Percentiles rank a stretch among this genome's conserved stretches.
phyloP scores from a whole-genome alignment of 306 rosid genomes.

The Rosa rugosa region DNA sequence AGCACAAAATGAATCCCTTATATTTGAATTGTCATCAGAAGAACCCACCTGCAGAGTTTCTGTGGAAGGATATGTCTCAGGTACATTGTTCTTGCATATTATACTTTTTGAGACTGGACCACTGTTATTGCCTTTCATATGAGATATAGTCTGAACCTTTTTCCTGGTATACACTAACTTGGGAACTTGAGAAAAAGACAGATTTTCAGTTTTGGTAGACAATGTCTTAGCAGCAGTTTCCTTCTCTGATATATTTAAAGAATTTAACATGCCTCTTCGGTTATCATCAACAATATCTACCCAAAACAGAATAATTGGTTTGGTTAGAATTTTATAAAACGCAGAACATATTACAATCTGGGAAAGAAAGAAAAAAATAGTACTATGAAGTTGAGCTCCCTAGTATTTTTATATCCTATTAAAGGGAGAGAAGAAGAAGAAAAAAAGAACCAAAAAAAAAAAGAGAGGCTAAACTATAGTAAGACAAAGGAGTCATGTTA shows the following conservation, averaged over 20 bases:
- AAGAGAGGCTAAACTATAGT: background rate
- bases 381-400: background rate
- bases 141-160: slow-evolving; percentile 36
- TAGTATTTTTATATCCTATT: slow-evolving; percentile 4
- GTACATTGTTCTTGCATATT: slow-evolving; percentile 25
- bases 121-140: slow-evolving; percentile 28
- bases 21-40: slow-evolving; percentile 34
- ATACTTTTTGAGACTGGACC: slow-evolving; percentile 34
- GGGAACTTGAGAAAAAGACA: slow-evolving; percentile 37
- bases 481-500: background rate
- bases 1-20: slow-evolving; percentile 27
- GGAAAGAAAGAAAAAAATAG: background rate
- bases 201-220: slow-evolving; percentile 33
- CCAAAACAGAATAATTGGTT: slow-evolving; percentile 28
- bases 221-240: slow-evolving; percentile 32
- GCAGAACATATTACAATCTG: slow-evolving; percentile 4
- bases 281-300: slow-evolving; percentile 23
- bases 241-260: slow-evolving; percentile 34
- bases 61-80: slow-evolving; percentile 33
- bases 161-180: slow-evolving; percentile 53
- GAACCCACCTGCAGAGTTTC: slow-evolving; percentile 31
- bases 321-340: slow-evolving; percentile 21
- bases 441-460: background rate
- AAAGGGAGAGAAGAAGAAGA: background rate
- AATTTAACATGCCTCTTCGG: slow-evolving; percentile 25